Evolutionary conservation across 495 filamentous ascomycete species (phyloP), one percentile per base, ranked within the genome.

Genomic region (Monascus purpureus): DNA sequence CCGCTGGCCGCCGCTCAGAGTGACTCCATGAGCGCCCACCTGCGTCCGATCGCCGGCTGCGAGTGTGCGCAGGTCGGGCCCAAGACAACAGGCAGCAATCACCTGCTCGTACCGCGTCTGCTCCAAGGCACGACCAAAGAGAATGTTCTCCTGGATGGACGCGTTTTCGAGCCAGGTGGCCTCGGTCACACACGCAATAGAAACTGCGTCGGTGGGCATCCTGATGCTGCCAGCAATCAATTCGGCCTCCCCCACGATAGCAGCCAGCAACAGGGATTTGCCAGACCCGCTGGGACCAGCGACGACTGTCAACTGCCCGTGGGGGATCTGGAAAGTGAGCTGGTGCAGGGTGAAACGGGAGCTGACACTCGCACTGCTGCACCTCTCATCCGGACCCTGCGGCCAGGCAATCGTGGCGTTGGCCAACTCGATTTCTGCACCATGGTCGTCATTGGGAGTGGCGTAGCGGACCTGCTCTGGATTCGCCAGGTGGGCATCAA

Each of bases 81-180:
- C 56, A 7, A 83, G 43, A 6, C 78, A 76, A 44, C 78, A 83
- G 11, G 70, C 72, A 19, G 63, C 56, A 23, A 80, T 33, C 1
- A 73, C 75, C 33, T 68, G 65, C 2, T 53, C 51, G 48, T 82
- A 83, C 28, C 78, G 63, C 6, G 53, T 52, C 22, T 59, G 48
- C 38, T 76, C 64, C 25, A 52, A 72, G 3, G 77, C 76, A 13
- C 81, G 49, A 6, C 77, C 76, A 40, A 82, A 59, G 0, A 76
- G 39, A 29, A 83, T 78, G 35, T 83, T 83, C 13, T 79, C 72
- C 33, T 62, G 68, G 38, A 83, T 70, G 13, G 63, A 76, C 1
- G 75, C 74, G 39, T 81, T 80, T 39, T 83, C 78, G 31, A 82
- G 79, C 78, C 78, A 83, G 1, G 77, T 76, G 12, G 75, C 77